phyloP scores from a whole-genome alignment of 768 basidiomycete species.

The Sarcodon sp. region DNA sequence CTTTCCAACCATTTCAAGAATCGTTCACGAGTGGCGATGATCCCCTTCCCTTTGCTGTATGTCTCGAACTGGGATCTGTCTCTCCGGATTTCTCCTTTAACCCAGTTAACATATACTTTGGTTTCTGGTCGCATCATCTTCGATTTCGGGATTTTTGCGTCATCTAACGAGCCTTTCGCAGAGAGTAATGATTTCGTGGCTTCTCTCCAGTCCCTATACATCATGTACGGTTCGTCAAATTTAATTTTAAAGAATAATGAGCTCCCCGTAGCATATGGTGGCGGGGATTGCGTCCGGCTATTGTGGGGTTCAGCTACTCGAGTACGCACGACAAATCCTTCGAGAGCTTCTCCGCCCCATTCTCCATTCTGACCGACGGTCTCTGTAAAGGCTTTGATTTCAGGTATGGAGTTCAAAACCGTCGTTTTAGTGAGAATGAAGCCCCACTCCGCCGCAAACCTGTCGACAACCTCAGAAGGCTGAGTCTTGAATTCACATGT shows the following conservation, averaged over 20 bases:
- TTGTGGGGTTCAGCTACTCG: slow-evolving; percentile 33
- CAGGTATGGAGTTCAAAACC: slow-evolving; percentile 42
- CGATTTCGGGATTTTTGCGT: slow-evolving; percentile 36
- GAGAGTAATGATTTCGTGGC: slow-evolving; percentile 69
- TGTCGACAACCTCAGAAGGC: slow-evolving; percentile 50
- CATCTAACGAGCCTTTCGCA: slow-evolving; percentile 17
- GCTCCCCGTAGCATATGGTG: slow-evolving; percentile 66
- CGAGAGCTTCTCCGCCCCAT: slow-evolving; percentile 79
- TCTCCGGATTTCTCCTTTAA: slow-evolving; percentile 55
- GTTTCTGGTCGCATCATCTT: slow-evolving; percentile 75
- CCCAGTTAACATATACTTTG: slow-evolving; percentile 71
- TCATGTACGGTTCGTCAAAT: slow-evolving; percentile 97
- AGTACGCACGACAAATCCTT: slow-evolving; percentile 91
- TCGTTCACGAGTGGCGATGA: slow-evolving; percentile 69
- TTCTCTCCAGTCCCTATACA: slow-evolving; percentile 97
- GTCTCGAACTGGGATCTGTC: slow-evolving; percentile 47
- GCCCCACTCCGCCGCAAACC: slow-evolving; percentile 84
- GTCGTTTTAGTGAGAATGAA: slow-evolving; percentile 69
- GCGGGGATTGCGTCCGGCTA: slow-evolving; percentile 15
- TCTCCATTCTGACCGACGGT: slow-evolving; percentile 51
- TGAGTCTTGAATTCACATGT: slow-evolving; percentile 59
- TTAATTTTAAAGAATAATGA: slow-evolving; percentile 99
- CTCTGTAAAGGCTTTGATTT: slow-evolving; percentile 64
- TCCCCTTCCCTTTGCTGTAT: slow-evolving; percentile 65
- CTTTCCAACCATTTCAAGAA: slow-evolving; percentile 61